Conservation (phyloP, 2,329 filamentous ascomycete species). For the Endoconidiophora polonica region DNA sequence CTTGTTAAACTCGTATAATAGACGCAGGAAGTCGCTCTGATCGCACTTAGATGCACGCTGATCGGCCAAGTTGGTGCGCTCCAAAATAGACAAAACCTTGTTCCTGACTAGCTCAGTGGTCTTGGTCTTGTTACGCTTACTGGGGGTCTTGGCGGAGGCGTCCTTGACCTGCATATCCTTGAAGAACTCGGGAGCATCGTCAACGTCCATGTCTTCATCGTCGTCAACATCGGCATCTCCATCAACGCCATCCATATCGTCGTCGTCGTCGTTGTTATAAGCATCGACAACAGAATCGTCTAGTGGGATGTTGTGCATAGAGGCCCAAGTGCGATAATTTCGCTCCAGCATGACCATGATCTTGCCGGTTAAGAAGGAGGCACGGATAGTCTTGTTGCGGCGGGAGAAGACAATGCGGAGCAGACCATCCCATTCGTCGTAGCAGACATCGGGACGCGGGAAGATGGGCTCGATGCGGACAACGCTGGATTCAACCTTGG, state of each 20-base stretch:
- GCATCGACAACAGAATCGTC: conserved; percentile 35
- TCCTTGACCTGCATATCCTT: conserved; percentile 37
- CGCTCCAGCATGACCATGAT: conserved; percentile 67
- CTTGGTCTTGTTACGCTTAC: conserved; percentile 61
- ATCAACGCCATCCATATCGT: conserved; percentile 25
- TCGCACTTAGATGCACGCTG: conserved; percentile 75
- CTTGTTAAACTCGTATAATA: conserved; percentile 70
- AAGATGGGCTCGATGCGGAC: conserved; percentile 77
- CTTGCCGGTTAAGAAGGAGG: conserved; percentile 64
- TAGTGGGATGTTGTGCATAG: conserved; percentile 63
- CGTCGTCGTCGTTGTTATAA: conserved; percentile 28
- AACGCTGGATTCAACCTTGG: conserved; percentile 79
- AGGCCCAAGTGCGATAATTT: conserved; percentile 84
- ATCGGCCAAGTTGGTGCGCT: conserved; percentile 64
- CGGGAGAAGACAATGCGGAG: conserved; percentile 53
- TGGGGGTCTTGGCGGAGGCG: conserved; percentile 39
- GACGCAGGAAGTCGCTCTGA: conserved; percentile 75
- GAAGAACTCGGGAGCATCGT: conserved; percentile 73
- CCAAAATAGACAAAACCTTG: conserved; percentile 74
- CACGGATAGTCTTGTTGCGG: conserved; percentile 80
- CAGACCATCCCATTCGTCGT: conserved; percentile 89
- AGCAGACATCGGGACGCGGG: conserved; percentile 68
- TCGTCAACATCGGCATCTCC: conserved; percentile 26
- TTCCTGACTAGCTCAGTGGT: conserved; percentile 66
- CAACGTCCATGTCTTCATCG: conserved; percentile 39